phyloP scores from a whole-genome alignment of 805 yeast species.

The Cyberlindnera euphorbiae region DNA sequence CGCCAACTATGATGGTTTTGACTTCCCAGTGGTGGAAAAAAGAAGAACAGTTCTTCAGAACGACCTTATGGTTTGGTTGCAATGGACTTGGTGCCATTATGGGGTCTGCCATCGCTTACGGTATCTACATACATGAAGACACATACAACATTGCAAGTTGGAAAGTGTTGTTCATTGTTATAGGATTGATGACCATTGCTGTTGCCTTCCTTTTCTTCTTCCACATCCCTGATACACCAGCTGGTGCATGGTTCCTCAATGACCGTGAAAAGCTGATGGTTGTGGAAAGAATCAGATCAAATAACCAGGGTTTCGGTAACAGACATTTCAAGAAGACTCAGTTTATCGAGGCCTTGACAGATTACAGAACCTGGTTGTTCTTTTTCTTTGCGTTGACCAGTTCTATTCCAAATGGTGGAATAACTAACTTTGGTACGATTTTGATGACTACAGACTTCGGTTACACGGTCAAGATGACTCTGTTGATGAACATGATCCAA shows the following conservation, averaged over 20 bases:
- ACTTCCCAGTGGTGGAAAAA: constrained; percentile 55
- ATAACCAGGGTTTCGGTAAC: constrained; percentile 56
- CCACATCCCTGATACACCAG: constrained; percentile 53
- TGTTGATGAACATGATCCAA: constrained; percentile 30
- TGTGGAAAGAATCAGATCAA: constrained; percentile 46
- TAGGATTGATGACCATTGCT: constrained; percentile 57
- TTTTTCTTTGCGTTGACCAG: constrained; percentile 36
- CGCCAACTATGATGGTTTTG: constrained; percentile 51
- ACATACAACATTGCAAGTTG: constrained; percentile 45
- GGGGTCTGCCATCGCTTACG: constrained; percentile 53
- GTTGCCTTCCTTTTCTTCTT: constrained; percentile 42
- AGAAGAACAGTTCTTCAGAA: constrained; percentile 38
- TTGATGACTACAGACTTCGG: constrained; percentile 10
- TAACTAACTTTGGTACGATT: constrained; percentile 17
- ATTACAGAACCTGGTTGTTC: constrained; percentile 44
- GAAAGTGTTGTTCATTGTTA: constrained; percentile 53
- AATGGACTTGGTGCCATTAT: constrained; percentile 43
- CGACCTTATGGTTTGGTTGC: constrained; percentile 39
- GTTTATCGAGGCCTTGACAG: constrained; percentile 46
- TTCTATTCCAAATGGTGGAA: constrained; percentile 50
- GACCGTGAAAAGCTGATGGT: constrained; percentile 42
- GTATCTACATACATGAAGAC: constrained; percentile 34
- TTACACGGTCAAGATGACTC: constrained; percentile 9
- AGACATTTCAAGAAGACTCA: constrained; percentile 50
- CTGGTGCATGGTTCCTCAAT: constrained; percentile 40